Evolutionary conservation across 768 basidiomycete genomes (phyloP).

Genomic region (Fistulinella prunicolor): DNA sequence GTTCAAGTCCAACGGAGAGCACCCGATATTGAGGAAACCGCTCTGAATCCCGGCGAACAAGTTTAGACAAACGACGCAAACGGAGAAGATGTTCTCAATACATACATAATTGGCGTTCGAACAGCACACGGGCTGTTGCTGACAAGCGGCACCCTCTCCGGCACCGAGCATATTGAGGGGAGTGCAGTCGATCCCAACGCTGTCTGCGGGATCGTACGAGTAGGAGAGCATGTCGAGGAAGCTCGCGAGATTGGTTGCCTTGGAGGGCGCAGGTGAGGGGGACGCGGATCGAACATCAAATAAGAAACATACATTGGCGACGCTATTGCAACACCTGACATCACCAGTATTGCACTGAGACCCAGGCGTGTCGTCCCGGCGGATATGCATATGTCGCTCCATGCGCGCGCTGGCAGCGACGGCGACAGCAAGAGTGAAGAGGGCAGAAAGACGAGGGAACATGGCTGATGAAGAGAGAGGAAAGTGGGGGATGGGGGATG

Average conservation of each 20-base stretch:
- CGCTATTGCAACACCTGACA: slow-evolving; percentile 19
- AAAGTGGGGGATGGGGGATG: background rate
- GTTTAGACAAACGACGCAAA: background rate
- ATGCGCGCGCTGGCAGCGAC: slow-evolving; percentile 23
- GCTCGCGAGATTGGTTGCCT: slow-evolving; percentile 11
- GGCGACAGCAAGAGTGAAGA: slow-evolving; percentile 18
- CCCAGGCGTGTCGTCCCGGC: background rate
- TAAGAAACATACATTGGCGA: slow-evolving; percentile 18
- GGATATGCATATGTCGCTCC: slow-evolving; percentile 16
- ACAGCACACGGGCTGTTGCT: slow-evolving; percentile 29
- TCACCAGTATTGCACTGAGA: slow-evolving; percentile 18
- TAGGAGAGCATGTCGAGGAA: slow-evolving; percentile 7
- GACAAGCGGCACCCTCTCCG: slow-evolving; percentile 18
- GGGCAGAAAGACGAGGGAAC: slow-evolving; percentile 20
- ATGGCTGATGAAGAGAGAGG: slow-evolving; percentile 10
- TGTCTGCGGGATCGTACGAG: slow-evolving; percentile 17
- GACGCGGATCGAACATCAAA: background rate
- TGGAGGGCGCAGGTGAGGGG: background rate
- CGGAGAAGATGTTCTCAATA: background rate
- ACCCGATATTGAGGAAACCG: slow-evolving; percentile 21
- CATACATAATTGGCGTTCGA: slow-evolving; percentile 18
- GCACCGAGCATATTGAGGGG: slow-evolving; percentile 20
- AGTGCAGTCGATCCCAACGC: slow-evolving; percentile 22
- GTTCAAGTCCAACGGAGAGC: slow-evolving; percentile 24
- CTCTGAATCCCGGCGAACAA: slow-evolving; percentile 2